phyloP scores from a whole-genome alignment of 768 basidiomycete species.

The Lactifluus volemus region DNA sequence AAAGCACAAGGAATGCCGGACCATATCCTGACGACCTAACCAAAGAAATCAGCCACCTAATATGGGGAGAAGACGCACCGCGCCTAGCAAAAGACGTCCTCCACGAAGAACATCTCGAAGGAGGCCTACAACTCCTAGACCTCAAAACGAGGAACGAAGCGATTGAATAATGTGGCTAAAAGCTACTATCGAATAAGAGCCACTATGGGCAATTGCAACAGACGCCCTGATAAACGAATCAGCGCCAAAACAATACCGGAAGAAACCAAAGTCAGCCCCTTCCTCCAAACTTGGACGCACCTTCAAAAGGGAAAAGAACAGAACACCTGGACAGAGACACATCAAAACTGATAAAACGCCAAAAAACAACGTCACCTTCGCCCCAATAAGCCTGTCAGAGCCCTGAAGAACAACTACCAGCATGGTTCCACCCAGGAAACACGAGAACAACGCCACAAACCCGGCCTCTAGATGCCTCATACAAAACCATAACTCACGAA shows the following conservation, averaged over 20 bases:
- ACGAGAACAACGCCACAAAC: no score
- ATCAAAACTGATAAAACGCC: background rate
- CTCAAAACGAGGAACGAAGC: constrained; percentile 11
- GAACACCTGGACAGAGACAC: background rate
- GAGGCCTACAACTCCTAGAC: no score
- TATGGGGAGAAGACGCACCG: no score
- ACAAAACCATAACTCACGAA: no score
- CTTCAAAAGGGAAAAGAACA: background rate
- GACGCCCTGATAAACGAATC: constrained; percentile 3
- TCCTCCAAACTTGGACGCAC: constrained; percentile 15
- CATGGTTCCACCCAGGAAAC: constrained; percentile 14
- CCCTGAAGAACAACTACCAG: constrained; percentile 5
- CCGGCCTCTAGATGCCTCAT: no score
- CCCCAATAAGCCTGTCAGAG: background rate
- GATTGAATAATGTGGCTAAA: constrained; percentile 11
- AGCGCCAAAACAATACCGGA: background rate
- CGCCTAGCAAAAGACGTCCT: no score
- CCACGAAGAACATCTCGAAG: no score
- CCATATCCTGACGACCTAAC: no score
- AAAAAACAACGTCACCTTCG: background rate
- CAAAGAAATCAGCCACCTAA: no score
- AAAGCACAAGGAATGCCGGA: no score
- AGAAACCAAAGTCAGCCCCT: background rate
- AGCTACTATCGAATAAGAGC: constrained; percentile 11
- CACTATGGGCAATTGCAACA: constrained; percentile 9